phyloP scores from a whole-genome alignment of 345 rosid species.

The Triadica sebifera region DNA sequence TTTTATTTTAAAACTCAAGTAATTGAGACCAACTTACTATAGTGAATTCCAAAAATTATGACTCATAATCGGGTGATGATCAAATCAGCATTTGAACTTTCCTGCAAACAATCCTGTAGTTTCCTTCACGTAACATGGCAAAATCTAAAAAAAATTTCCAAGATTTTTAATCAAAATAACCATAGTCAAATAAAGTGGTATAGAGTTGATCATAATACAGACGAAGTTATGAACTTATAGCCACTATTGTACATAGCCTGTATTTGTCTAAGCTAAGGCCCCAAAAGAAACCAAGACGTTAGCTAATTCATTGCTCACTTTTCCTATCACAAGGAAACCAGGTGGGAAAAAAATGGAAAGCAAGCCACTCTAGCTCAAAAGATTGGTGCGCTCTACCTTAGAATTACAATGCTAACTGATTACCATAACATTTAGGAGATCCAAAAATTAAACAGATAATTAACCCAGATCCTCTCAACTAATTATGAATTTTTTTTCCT shows the following conservation, averaged over 20 bases:
- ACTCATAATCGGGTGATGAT: neutral
- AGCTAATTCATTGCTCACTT: too few relatives aligned
- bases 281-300: too few relatives aligned
- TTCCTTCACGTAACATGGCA: too few relatives aligned
- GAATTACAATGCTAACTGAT: neutral
- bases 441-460: too few relatives aligned
- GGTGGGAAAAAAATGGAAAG: neutral
- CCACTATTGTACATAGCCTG: neutral
- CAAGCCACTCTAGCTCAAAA: neutral
- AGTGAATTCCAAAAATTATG: neutral
- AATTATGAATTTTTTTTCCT: neutral
- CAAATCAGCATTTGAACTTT: neutral
- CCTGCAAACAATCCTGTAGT: neutral
- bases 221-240: too few relatives aligned
- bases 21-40: neutral
- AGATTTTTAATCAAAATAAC: neutral
- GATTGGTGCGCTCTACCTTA: neutral
- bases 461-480: neutral
- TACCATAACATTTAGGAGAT: too few relatives aligned
- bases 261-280: too few relatives aligned
- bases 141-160: too few relatives aligned
- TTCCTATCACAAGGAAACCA: neutral
- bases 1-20: too few relatives aligned
- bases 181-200: neutral
- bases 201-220: too few relatives aligned